Evolutionary conservation across 2,329 filamentous ascomycete species (phyloP).

Genomic region (Xylaria sp.): DNA sequence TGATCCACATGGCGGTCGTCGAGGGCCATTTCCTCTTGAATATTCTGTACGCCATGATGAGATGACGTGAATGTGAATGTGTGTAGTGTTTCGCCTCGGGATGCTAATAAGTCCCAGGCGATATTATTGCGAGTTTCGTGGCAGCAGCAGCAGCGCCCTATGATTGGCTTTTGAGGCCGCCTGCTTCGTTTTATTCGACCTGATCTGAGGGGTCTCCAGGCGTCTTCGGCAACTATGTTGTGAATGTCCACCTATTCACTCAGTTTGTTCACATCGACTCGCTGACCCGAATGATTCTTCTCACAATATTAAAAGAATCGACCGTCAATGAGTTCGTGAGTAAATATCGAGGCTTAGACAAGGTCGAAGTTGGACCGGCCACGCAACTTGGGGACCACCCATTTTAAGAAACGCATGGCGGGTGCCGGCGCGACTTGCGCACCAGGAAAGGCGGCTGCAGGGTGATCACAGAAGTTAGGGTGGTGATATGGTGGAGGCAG

Average conservation of each 20-base stretch:
- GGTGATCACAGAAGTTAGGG: slow-evolving; percentile 48
- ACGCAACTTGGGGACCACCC: slow-evolving; percentile 34
- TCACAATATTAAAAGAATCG: slow-evolving; percentile 12
- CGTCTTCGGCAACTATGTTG: slow-evolving; percentile 15
- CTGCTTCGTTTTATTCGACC: slow-evolving; percentile 6
- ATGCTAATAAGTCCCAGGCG: slow-evolving; percentile 17
- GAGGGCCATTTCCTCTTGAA: slow-evolving; percentile 69
- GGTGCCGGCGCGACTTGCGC: slow-evolving; percentile 33
- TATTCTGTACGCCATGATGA: slow-evolving; percentile 62
- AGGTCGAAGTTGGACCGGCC: slow-evolving; percentile 31
- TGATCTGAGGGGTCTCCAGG: slow-evolving; percentile 1
- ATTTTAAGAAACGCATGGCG: slow-evolving; percentile 42
- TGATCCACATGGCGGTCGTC: slow-evolving; percentile 68
- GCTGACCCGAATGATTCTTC: slow-evolving; percentile 35
- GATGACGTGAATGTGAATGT: slow-evolving; percentile 1
- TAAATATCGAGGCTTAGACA: slow-evolving; percentile 25
- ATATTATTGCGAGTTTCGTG: slow-evolving; percentile 33
- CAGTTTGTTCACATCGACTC: slow-evolving; percentile 42
- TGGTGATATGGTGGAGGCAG: slow-evolving; percentile 45
- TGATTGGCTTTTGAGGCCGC: slow-evolving; percentile 14
- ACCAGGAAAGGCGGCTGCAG: slow-evolving; percentile 46
- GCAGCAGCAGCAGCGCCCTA: slow-evolving; percentile 34
- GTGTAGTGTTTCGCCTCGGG: slow-evolving; percentile 11
- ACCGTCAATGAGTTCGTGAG: slow-evolving; percentile 2
- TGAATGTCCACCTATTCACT: slow-evolving; percentile 33